Evolutionary conservation across 2,329 filamentous ascomycete genomes (phyloP), one percentile per base, ranked within the genome.

Genomic region (Chaetomium globosum): DNA sequence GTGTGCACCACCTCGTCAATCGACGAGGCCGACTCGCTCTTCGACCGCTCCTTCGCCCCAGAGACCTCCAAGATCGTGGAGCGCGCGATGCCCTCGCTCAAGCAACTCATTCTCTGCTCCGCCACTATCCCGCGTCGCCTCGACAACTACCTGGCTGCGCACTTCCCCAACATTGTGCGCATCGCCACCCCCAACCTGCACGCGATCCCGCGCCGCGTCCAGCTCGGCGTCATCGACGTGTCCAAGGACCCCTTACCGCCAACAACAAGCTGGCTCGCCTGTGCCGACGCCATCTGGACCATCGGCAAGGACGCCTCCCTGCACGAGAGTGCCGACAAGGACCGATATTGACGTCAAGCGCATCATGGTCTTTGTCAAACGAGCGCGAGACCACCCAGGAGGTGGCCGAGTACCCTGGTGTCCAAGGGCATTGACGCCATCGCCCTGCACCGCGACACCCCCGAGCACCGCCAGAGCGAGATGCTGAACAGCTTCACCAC

Each of bases 311-410:
- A 93, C 52, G 84, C 85, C 1, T 79, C 82, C 8, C 80, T 80
- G 30, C 82, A 89, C 68, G 86, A 89, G 63, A 84, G 85, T 4
- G 75, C 79, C 30, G 78, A 80, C 31, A 83, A 85, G 61, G 84
- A 81, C 49, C 49, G 80, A 83, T 57, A 79, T 88, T 4, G 87
- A 90, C 65, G 83, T 91, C 28, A 95, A 95, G 76, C 90, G 92
- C 68, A 90, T 99, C 72, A 87, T 98, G 64, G 93, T 98, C 3
- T 98, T 98, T 73, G 94, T 98, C 75, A 98, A 98, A 98, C 77
- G 93, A 98, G 81, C 90, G 95, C 43, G 93, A 97, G 74, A 92
- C 91, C 74, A 92, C 94, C 0, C 85, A 90, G 64, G 87, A 93
- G 73, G 83, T 99, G 0, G 89, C 93, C 13, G 80, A 88, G 1